Conservation (phyloP, 2,329 filamentous ascomycete genomes). For the Paracoccidioides brasiliensis region DNA sequence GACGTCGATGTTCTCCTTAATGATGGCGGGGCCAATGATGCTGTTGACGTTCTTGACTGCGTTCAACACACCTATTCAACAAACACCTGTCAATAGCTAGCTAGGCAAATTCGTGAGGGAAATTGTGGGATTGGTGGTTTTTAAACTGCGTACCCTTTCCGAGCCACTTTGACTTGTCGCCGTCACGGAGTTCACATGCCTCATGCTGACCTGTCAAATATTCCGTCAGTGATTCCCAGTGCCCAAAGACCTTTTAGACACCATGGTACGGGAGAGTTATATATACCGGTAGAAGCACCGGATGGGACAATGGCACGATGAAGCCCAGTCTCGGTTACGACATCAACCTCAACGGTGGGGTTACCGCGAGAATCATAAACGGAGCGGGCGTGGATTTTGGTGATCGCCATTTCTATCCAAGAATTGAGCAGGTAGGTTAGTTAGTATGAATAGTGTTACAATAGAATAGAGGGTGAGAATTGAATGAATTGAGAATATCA, state of each 20-base stretch:
- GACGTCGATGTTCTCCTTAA: constrained; percentile 70
- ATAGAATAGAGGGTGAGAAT: not conserved
- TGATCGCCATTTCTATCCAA: constrained; percentile 57
- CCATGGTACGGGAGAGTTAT: not conserved
- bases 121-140: not conserved
- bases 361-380: constrained; percentile 98
- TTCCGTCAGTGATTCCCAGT: constrained; percentile 13
- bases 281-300: constrained; percentile 82
- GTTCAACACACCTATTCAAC: constrained; percentile 49
- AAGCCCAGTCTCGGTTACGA: constrained; percentile 89
- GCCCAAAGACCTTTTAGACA: not conserved
- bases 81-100: not conserved
- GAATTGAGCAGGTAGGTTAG: constrained; percentile 6
- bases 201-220: constrained; percentile 61
- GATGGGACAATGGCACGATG: constrained; percentile 97
- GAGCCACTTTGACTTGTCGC: constrained; percentile 73
- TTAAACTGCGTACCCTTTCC: constrained; percentile 53
- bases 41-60: constrained; percentile 78
- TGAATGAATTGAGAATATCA: not conserved
- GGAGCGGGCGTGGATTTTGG: constrained; percentile 80
- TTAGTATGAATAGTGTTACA: not conserved
- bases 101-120: not conserved
- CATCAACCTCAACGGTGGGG: constrained; percentile 96
- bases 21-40: constrained; percentile 64
- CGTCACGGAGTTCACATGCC: constrained; percentile 81